Base-by-base conservation (phyloP, 176 grass and related monocot species). In the Avena insularis region DNA sequence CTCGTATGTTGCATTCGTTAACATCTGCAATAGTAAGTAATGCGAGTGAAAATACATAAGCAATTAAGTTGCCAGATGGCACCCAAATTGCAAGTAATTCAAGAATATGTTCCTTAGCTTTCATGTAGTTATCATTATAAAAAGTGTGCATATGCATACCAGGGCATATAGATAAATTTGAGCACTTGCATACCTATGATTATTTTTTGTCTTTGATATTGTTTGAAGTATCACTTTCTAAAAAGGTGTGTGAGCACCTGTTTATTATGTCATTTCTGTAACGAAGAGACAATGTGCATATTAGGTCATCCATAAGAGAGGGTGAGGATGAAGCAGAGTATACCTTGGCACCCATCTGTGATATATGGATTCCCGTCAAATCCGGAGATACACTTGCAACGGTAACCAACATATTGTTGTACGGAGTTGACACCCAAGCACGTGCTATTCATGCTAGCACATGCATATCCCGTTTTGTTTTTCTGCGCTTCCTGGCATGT, bases 361-460 rank as follows among this genome's bases (percentile, higher is more conserved):
- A 79, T 12, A 43, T 79, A 79, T 59, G 76, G 54, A 79, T 79
- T 79, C 11, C 76, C 76, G 0, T 59, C 0, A 43, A 59, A 79
- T 1, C 76, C 76, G 8, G 16, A 11, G 19, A 21, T 7, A 21
- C 76, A 79, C 59, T 40, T 40, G 33, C 76, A 79, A 13, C 33
- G 31, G 38, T 79, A 79, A 40, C 54, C 76, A 13, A 55, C 48
- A 33, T 35, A 78, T 35, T n/a, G 40, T 20, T 9, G 12, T n/a
- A 2, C 21, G 6, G 84, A 53, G 15, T 51, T 79, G 73, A 86
- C 65, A 17, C 23, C 40, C 60, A 79, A 17, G 45, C 84, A 86
- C 12, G 15, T 17, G 77, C 84, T 86, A 54, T 86, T 86, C 58
- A 38, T 9, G 21, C 74, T 86, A 16, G 67, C 21, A 47, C 59